Evolutionary conservation across 495 filamentous ascomycete genomes (phyloP).

Genomic region (Trypethelium eluteriae): DNA sequence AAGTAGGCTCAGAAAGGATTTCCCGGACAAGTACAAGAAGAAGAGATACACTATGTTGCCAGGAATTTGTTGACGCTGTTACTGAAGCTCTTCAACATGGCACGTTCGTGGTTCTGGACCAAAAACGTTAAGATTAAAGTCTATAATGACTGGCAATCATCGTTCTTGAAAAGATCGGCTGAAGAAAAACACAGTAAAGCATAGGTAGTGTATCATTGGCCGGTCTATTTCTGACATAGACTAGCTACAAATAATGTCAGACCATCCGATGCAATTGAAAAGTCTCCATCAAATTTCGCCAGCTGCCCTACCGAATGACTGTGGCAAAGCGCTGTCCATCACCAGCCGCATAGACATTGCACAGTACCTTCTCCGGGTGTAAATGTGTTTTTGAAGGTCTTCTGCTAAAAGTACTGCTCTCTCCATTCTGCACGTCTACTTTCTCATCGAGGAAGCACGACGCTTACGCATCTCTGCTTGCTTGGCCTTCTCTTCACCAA

Average conservation of each 20-base stretch:
- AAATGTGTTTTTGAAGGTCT: neutral
- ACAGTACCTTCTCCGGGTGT: neutral
- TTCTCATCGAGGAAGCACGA: constrained; percentile 89
- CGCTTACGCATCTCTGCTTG: constrained; percentile 91
- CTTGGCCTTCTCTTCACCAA: constrained; percentile 84
- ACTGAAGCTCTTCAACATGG: neutral
- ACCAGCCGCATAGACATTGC: neutral
- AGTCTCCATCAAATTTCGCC: neutral
- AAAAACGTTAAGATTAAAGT: neutral
- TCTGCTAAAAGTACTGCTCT: constrained; percentile 1
- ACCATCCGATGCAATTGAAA: constrained; percentile 1
- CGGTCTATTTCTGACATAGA: neutral
- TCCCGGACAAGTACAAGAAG: constrained; percentile 80
- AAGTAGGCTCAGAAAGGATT: constrained; percentile 76
- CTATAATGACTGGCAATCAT: neutral
- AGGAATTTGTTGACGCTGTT: constrained; percentile 44
- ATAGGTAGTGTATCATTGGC: neutral
- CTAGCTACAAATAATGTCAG: neutral
- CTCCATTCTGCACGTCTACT: constrained; percentile 45
- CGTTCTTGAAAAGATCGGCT: neutral
- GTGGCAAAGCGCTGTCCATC: neutral
- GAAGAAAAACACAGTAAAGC: neutral
- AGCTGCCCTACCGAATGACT: neutral
- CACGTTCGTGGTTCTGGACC: too few relatives aligned
- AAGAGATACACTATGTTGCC: constrained; percentile 78